Base-by-base conservation (phyloP, 306 rosid genomes). In the Trifolium fragiferum region DNA sequence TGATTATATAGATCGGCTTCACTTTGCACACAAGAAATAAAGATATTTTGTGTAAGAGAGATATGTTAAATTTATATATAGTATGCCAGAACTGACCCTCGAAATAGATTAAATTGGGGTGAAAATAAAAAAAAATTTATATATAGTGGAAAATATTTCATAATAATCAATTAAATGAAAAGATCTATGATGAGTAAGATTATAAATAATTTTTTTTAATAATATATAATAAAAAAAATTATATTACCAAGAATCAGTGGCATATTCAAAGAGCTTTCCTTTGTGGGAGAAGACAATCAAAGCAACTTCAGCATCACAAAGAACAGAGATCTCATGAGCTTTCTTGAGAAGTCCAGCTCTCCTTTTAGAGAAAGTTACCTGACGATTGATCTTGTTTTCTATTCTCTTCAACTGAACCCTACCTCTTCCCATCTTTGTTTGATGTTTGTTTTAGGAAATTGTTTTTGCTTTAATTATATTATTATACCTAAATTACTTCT, bases 281-380 rank as follows among this genome's bases (percentile, higher is more conserved):
- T 88, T 91, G 90, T 89, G 87, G 66, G 98, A 93, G 88, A 93
- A 93, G 83, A 93, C 92, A 83, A 93, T 88, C 88, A 91, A 72
- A 77, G 90, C 97, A 14, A 93, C 97, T 44, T 93, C 97, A 86
- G 98, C 98, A 72, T 93, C 98, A 3, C 98, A 93, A 12, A 93
- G 87, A 53, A 93, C 97, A 70, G 98, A 93, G 93, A 93, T 89
- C 87, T 93, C 98, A 69, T 91, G 89, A 9, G 98, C 96, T 78
- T 93, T 93, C 93, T 93, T 93, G 67, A 91, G 83, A 71, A 93
- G 69, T 19, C 96, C 98, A 85, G 72, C 89, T 86, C 97, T 91
- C 80, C 97, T 89, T 89, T 93, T 93, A 14, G 98, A 89, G 84
- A 93, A 93, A 41, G 97, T 93, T 3, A 93, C 98, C 79, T 93